These are phyloP conservation scores for Talaromyces sp. DNA, from an alignment of 2,329 filamentous ascomycete species.

Conservation along the genomic window DNA sequence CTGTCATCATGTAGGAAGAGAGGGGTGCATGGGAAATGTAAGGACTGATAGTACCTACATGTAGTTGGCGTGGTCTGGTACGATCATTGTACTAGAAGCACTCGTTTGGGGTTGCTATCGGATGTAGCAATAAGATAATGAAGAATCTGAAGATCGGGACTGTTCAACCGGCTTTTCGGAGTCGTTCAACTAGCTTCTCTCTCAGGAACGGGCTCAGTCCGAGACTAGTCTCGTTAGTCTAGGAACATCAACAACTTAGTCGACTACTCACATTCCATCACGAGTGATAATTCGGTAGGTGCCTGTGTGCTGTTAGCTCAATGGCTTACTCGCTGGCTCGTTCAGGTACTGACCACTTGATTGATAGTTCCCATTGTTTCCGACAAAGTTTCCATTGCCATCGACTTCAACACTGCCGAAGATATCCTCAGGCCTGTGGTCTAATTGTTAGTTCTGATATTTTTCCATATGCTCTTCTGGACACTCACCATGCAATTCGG, in stretches of 20 bases:
- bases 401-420: conserved; percentile 64
- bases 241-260: conserved; percentile 30
- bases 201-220: conserved; percentile 49
- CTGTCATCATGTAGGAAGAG: conserved; percentile 16
- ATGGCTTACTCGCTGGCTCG: not conserved
- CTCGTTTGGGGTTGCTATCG: not conserved
- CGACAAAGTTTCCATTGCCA: conserved; percentile 54
- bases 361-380: conserved; percentile 57
- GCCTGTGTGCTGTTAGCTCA: conserved; percentile 27
- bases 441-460: not conserved
- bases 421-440: conserved; percentile 57
- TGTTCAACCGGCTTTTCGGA: conserved; percentile 32
- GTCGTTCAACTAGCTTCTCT: conserved; percentile 47
- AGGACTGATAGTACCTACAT: not conserved
- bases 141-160: not conserved
- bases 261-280: conserved; percentile 53
- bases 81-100: not conserved
- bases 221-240: conserved; percentile 43
- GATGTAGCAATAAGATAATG: not conserved
- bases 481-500: conserved; percentile 54
- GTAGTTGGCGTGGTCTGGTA: not conserved
- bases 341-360: conserved; percentile 45
- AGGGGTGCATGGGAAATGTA: not conserved
- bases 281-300: conserved; percentile 61
- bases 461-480: not conserved